Percentiles rank a stretch among this genome's conserved stretches.
Conservation (phyloP, 306 rosid species). For the Dicorynia guianensis region DNA sequence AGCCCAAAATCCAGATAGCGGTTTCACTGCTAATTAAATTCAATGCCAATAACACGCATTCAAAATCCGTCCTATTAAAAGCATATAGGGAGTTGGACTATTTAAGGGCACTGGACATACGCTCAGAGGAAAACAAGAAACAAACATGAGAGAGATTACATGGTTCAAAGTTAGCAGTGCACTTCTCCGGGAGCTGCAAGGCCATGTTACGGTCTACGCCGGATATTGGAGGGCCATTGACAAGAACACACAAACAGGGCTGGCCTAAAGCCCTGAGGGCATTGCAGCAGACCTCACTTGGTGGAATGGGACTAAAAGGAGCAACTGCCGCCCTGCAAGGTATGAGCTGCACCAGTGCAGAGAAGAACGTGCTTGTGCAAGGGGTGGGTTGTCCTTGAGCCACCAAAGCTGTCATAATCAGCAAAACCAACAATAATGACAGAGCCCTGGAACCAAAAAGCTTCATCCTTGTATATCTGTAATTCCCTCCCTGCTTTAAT, state of each 20-base stretch:
- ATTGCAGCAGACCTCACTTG: slow-evolving; percentile 60
- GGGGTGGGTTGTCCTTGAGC: slow-evolving; percentile 40
- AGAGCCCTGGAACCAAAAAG: slow-evolving; percentile 12
- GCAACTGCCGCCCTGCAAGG: slow-evolving; percentile 71
- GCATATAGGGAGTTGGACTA: not conserved
- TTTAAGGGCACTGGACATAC: not conserved
- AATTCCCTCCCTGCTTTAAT: not conserved
- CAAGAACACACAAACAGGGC: slow-evolving; percentile 64
- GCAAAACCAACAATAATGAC: slow-evolving; percentile 36
- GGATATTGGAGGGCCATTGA: slow-evolving; percentile 65
- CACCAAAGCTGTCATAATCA: slow-evolving; percentile 34
- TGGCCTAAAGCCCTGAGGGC: slow-evolving; percentile 65
- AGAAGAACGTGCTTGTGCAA: slow-evolving; percentile 63
- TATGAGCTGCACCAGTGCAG: slow-evolving; percentile 62
- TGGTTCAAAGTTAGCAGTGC: slow-evolving; percentile 66
- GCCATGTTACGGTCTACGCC: slow-evolving; percentile 73
- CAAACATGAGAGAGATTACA: slow-evolving; percentile 48
- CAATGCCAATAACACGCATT: not conserved
- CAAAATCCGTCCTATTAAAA: not conserved
- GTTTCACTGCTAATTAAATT: not conserved
- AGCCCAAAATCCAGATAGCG: not conserved
- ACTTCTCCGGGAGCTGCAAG: slow-evolving; percentile 66
- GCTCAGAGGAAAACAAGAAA: no score
- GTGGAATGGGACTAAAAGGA: slow-evolving; percentile 65
- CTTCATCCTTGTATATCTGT: slow-evolving; percentile 38